Conservation (phyloP, 179 eudicot genomes). For the Nepenthes alata region DNA sequence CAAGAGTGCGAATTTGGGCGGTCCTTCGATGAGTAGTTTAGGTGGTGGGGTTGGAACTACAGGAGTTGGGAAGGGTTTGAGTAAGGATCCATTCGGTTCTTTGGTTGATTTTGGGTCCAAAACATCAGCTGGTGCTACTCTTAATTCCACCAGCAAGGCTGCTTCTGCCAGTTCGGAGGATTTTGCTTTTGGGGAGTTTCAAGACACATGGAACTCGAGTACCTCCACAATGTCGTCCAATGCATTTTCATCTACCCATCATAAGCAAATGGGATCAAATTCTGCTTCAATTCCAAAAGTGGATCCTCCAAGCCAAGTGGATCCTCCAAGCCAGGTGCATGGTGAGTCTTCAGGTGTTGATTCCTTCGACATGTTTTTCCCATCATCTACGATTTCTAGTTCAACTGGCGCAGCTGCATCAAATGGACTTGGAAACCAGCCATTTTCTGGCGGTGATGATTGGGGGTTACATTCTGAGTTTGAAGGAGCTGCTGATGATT, state of each 20-base stretch:
- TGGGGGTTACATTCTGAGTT: constrained; percentile 52
- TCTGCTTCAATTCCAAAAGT: constrained; percentile 19
- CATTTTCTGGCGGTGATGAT: constrained; percentile 55
- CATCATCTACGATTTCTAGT: constrained; percentile 24
- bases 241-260: constrained; percentile 17
- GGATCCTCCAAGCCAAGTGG: constrained; percentile 32
- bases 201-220: constrained; percentile 36
- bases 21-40: constrained; percentile 25
- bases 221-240: constrained; percentile 14
- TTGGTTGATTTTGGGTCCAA: constrained; percentile 54
- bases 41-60: constrained; percentile 25
- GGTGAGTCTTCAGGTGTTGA: constrained; percentile 33
- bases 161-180: constrained; percentile 17
- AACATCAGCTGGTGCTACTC: constrained; percentile 24
- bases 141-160: constrained; percentile 26
- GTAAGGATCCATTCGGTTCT: constrained; percentile 74
- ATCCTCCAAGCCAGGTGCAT: constrained; percentile 33
- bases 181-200: constrained; percentile 57
- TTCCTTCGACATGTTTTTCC: constrained; percentile 54
- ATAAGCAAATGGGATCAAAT: constrained; percentile 17
- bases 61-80: constrained; percentile 33
- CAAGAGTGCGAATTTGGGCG: constrained; percentile 39
- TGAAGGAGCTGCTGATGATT: constrained; percentile 42
- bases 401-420: constrained; percentile 17
- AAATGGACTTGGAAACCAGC: constrained; percentile 23